Base-by-base conservation (phyloP, 2,329 filamentous ascomycete species). In the Lecanicillium sp. region DNA sequence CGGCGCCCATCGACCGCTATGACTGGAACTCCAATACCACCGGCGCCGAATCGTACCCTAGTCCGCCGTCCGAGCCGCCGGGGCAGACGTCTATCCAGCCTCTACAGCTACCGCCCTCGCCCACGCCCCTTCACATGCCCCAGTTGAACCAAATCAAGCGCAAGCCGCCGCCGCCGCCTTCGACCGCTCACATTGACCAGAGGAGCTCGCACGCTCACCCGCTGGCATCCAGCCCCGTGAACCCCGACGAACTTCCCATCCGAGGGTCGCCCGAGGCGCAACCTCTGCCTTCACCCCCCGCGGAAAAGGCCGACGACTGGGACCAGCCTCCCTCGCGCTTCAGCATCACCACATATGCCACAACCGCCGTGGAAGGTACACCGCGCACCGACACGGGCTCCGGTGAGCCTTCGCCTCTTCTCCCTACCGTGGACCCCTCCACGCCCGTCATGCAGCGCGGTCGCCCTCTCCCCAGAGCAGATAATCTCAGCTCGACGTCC, bases 321-420 rank as follows among this genome's bases (percentile, higher is more conserved):
- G 58, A 62, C 11, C 70, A 75, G 41, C 74, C 75, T 5, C 57
- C 64, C 3, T 82, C 77, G 35, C 72, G 74, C 33, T 84, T 82
- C 56, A 84, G 78, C 57, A 64, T 74, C 45, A 79, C 75, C 7
- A 82, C 77, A 2, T 79, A 74, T 50, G 68, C 72, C 17, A 74
- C 77, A 2, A 71, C 74, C 2, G 42, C 46, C 29, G 38, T 50
- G 19, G 11, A 25, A n/a, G 54, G 49, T 19, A 53, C 56, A 11
- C 54, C 60, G 28, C 22, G 22, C 11, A 6, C 22, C 22, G 22
- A 25, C 22, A 25, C 22, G 22, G 22, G 22, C 7, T 25, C 22
- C 11, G 22, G 11, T 11, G 22, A 6, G 11, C 22, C 22, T 11
- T 25, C 22, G 22, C 22, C 22, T 6, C 22, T 25, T 11, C 11